Base-by-base conservation (phyloP, 441 rosid genomes). In the Adansonia madagascariensis region DNA sequence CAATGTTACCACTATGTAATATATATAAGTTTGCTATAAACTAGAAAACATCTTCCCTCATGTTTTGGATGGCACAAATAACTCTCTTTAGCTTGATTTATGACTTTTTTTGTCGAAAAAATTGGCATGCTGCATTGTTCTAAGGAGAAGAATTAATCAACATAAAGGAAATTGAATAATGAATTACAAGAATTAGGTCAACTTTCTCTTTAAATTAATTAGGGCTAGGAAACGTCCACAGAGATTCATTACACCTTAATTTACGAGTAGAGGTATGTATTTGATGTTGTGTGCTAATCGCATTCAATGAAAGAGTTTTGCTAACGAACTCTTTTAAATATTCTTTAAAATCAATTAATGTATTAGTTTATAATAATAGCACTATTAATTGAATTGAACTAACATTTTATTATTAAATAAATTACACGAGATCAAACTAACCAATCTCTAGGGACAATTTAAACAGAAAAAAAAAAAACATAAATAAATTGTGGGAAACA, bases 261-360 rank as follows among this genome's bases (percentile, higher is more conserved):
- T 77, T 70, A 55, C 66, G 79, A 67, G 56, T 67, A 44, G 7
- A 22, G 64, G 55, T 55, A 53, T 62, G 61, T 18, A 75, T 31
- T 76, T 56, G 14, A 15, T 77, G 47, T 73, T 79, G 62, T 75
- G 31, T 31, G 5, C 44, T 52, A 69, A 80, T 61, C 66, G 76
- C 76, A 71, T 41, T 70, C 76, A 63, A 65, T 27, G 31, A 27
- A 27, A 27, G 31, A 27, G 31, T 27, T 27, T 27, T 27, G 31
- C 31, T 27, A 27, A 27, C 31, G 31, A 27, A 27, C 1, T 0
- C 31, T 27, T 27, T 27, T 27, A 27, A 27, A 27, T 27, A 27
- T 27, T 27, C 31, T 27, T 27, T 27, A 27, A 27, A 27, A 27
- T 27, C 31, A 27, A 27, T 27, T 27, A 27, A 27, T 27, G 31